Percentiles rank a stretch among this genome's conserved stretches.
These are phyloP conservation scores for Drechslerella coelobrocha DNA, from an alignment of 2,329 filamentous ascomycete species.

Conservation along the genomic window DNA sequence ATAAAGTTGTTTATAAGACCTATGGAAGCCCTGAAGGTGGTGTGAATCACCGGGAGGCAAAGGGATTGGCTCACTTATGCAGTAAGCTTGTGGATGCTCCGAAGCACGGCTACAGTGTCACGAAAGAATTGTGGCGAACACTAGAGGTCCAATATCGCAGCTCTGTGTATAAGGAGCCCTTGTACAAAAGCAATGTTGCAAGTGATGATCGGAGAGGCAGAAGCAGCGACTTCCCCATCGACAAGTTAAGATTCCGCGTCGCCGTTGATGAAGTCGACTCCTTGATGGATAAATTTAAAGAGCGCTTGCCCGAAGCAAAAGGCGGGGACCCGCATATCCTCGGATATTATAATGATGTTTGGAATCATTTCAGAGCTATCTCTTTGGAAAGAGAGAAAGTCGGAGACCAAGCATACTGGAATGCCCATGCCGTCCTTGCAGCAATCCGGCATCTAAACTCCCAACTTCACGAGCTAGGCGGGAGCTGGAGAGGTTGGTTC, in stretches of 20 bases:
- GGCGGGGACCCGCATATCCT: conserved; percentile 1
- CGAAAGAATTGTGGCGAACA: not conserved
- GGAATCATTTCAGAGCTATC: not conserved
- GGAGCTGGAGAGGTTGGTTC: not conserved
- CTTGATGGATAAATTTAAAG: not conserved
- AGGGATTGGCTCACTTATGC: conserved; percentile 64
- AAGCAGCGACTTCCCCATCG: conserved; percentile 14
- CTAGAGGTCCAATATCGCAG: too few species aligned
- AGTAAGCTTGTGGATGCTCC: conserved; percentile 66
- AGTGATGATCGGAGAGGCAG: not conserved
- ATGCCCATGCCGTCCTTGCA: too few species aligned
- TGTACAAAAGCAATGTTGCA: conserved; percentile 1
- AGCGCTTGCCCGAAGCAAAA: not conserved
- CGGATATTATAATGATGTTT: not conserved
- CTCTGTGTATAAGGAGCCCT: too few species aligned
- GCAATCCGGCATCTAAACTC: too few species aligned
- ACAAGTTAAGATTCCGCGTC: conserved; percentile 21
- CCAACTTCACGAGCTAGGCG: too few species aligned
- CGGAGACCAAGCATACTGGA: too few species aligned
- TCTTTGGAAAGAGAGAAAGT: too few species aligned
- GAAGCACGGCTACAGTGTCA: conserved; percentile 62
- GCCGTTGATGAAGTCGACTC: conserved; percentile 1
- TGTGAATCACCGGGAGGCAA: conserved; percentile 61
- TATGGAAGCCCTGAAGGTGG: conserved; percentile 51
- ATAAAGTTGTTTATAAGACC: conserved; percentile 68